Percentiles rank a stretch among this genome's conserved stretches.
These are phyloP conservation scores for Globisporangium nunn DNA, from an alignment of 352 stramenopile genomes.

Conservation along the genomic window DNA sequence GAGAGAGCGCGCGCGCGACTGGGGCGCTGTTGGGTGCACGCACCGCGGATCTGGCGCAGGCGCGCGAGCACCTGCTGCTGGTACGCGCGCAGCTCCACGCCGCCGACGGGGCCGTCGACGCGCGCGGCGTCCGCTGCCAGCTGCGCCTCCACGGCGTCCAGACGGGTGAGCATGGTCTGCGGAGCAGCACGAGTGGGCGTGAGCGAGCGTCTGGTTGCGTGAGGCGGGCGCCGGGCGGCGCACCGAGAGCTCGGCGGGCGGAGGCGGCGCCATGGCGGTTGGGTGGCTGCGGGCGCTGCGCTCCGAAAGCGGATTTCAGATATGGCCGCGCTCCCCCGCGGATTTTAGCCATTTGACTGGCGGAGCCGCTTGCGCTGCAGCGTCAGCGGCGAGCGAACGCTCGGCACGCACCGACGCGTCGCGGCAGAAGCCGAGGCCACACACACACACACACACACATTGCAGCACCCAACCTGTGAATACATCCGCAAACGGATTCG, in stretches of 20 bases:
- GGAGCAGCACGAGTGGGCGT: not conserved
- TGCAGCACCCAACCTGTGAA: no score
- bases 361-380: no score
- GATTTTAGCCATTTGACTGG: no score
- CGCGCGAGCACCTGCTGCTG: slow-evolving; percentile 55
- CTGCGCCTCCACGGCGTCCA: slow-evolving; percentile 43
- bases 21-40: not conserved
- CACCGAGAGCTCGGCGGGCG: not conserved
- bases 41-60: slow-evolving; percentile 53
- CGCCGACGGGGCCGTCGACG: slow-evolving; percentile 46
- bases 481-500: no score
- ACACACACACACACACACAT: no score
- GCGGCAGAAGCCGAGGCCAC: no score
- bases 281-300: no score
- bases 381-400: no score
- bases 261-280: no score
- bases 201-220: not conserved
- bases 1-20: not conserved
- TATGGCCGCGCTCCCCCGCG: no score
- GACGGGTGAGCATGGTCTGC: slow-evolving; percentile 39
- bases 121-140: slow-evolving; percentile 23
- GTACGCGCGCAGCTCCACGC: slow-evolving; percentile 61
- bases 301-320: no score
- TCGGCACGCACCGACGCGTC: no score
- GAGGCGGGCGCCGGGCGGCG: not conserved